Evolutionary conservation across 352 stramenopile genomes (phyloP).

Genomic region (Aphanomyces astaci): DNA sequence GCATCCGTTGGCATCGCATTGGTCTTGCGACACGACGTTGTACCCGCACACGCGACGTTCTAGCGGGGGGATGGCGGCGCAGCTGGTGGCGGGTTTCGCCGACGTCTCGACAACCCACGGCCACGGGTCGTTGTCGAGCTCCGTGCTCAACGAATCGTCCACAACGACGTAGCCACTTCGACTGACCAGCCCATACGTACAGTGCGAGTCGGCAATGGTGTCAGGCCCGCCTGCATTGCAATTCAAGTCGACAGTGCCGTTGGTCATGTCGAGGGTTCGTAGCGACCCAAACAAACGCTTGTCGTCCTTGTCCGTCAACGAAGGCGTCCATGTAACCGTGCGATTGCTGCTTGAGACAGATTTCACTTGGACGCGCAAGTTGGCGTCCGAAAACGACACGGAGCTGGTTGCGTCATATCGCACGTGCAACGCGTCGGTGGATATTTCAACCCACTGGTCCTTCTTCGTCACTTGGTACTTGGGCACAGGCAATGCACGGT

Average conservation of each 20-base stretch:
- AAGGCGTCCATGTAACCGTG: conserved; percentile 24
- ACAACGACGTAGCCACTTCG: conserved; percentile 32
- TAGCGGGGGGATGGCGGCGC: conserved; percentile 15
- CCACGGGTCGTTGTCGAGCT: conserved; percentile 28
- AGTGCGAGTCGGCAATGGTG: conserved; percentile 34
- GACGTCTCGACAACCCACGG: conserved; percentile 24
- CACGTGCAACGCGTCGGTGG: conserved; percentile 22
- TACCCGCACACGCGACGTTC: conserved; percentile 28
- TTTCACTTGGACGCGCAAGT: conserved; percentile 27
- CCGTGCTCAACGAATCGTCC: conserved; percentile 30
- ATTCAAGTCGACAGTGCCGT: conserved; percentile 29
- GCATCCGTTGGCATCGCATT: conserved; percentile 29
- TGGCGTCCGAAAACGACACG: conserved; percentile 28
- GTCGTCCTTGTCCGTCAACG: conserved; percentile 24
- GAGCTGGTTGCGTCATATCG: conserved; percentile 25
- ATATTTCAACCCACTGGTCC: conserved; percentile 24
- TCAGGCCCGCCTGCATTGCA: conserved; percentile 28
- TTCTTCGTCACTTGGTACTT: conserved; percentile 21
- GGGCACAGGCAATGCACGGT: conserved; percentile 24
- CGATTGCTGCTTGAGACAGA: neutral
- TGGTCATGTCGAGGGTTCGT: conserved; percentile 33
- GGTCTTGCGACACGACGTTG: conserved; percentile 23
- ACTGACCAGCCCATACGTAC: conserved; percentile 35
- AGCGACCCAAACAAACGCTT: conserved; percentile 34
- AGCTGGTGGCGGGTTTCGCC: neutral